Percentiles rank a stretch among this genome's conserved stretches.
Evolutionary conservation across 352 stramenopile genomes (phyloP).

Genomic region (Phytophthora ohioensis): DNA sequence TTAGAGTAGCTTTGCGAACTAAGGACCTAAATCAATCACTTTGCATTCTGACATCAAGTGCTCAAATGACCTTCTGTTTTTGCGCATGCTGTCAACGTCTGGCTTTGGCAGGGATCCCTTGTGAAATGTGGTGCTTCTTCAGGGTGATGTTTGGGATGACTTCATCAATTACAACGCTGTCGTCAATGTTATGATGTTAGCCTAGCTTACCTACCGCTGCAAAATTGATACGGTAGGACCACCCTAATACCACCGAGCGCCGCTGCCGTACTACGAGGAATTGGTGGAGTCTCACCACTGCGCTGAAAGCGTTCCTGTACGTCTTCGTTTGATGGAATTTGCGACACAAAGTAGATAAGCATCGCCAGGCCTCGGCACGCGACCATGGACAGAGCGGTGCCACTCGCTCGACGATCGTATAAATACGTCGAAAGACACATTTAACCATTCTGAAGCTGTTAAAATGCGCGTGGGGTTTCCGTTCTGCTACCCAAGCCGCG

Average conservation of each 20-base stretch:
- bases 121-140: constrained; percentile 5
- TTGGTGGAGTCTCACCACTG: constrained; percentile 16
- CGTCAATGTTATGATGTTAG: too few relatives aligned
- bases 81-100: not conserved
- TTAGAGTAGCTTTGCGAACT: too few relatives aligned
- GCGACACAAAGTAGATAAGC: constrained; percentile 22
- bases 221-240: not conserved
- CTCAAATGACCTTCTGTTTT: too few relatives aligned
- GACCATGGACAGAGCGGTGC: not conserved
- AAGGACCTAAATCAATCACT: too few relatives aligned
- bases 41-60: too few relatives aligned
- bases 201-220: not conserved
- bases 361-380: not conserved
- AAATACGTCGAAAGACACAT: constrained; percentile 1
- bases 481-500: constrained; percentile 6
- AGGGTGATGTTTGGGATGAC: constrained; percentile 10
- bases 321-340: constrained; percentile 15
- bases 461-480: constrained; percentile 11
- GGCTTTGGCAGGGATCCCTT: constrained; percentile 8
- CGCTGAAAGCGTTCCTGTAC: constrained; percentile 29
- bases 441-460: constrained; percentile 18
- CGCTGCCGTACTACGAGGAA: constrained; percentile 1
- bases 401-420: not conserved
- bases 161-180: not conserved
- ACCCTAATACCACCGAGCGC: not conserved